Evolutionary conservation across 345 rosid genomes (phyloP), one percentile per base, ranked within the genome.

Genomic region (Acer campestre): DNA sequence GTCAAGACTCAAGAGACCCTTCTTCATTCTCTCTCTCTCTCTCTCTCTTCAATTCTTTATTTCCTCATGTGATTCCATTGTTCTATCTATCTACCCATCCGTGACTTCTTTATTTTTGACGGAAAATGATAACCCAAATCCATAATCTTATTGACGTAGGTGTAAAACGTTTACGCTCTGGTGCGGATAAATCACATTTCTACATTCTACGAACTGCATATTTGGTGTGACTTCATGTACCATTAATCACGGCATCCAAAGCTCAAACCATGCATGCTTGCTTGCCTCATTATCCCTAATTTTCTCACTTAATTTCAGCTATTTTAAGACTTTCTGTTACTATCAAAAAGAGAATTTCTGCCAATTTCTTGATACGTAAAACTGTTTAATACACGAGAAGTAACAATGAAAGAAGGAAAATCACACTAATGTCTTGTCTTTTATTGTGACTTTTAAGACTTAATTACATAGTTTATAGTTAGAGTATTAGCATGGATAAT

Each of bases 241-340:
- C 88, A 80, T 70, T 69, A 67, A 84, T 87, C 78, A 79, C 79
- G 88, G 86, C 56, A 79, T 79, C 85, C 79, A 79, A 82, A 51
- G 81, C 73, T 78, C 71, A 53, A 22, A 22, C 14, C 61, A 74
- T 35, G 38, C 67, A 6, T 18, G 46, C 73, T 42, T 53, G 38
- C 38, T 35, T 35, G 38, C 6, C 6, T 35, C 38, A 35, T 35
- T 44, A 58, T 55, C 71, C 66, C 6, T 12, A 17, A 74, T 48
- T 64, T 63, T n/a, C 70, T 79, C 44, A 8, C 83, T 23, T 66
- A 61, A 71, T 72, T 80, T 72, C 20, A 10, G 89, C 80, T 75
- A 69, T 76, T 51, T 68, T 10, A 49, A 63, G 71, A 72, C 75
- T 75, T 67, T 53, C 53, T 56, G 62, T 20, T 59, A 67, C 38